A percentile compares a stretch with the other conserved stretches of the same genome.
phyloP scores from a whole-genome alignment of 2,329 filamentous ascomycete species.

The Coniochaeta sp. region DNA sequence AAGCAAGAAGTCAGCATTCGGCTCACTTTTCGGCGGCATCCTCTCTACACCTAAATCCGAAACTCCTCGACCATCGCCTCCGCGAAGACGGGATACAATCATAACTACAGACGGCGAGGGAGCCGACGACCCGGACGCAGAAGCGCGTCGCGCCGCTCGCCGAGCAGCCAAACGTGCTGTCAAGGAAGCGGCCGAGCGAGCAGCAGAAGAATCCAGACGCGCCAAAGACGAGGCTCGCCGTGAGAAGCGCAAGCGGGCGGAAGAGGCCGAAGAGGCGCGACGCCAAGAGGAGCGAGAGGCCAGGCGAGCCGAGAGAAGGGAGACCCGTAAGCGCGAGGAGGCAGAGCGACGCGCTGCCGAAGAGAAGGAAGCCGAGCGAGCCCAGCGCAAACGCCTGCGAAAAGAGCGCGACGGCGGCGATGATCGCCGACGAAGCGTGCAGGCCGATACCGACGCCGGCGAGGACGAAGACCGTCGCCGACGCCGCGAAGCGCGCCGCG shows the following conservation, averaged over 20 bases:
- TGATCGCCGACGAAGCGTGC: neutral
- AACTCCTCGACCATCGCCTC: conserved; percentile 32
- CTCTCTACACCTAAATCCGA: conserved; percentile 33
- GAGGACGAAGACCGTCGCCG: conserved; percentile 48
- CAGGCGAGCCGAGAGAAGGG: conserved; percentile 47
- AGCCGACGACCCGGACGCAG: conserved; percentile 45
- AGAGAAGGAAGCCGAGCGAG: conserved; percentile 38
- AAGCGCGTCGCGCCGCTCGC: conserved; percentile 57
- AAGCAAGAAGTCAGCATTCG: conserved; percentile 52
- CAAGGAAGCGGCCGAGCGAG: conserved; percentile 39
- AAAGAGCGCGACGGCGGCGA: conserved; percentile 36
- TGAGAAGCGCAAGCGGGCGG: conserved; percentile 47
- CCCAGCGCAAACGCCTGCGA: conserved; percentile 42
- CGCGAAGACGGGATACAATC: conserved; percentile 43
- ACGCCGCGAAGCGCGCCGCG: conserved; percentile 45
- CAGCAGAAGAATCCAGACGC: conserved; percentile 48
- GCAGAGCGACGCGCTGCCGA: conserved; percentile 41
- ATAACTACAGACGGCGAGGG: conserved; percentile 46
- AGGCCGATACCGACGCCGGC: conserved; percentile 35
- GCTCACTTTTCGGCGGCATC: conserved; percentile 56
- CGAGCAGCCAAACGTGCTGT: conserved; percentile 51
- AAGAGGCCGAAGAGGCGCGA: conserved; percentile 49
- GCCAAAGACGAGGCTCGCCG: conserved; percentile 50
- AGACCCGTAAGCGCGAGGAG: conserved; percentile 40
- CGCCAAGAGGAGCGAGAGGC: conserved; percentile 52